These are phyloP conservation scores for Penicillium sp. DNA, from an alignment of 2,329 filamentous ascomycete genomes.

Conservation along the genomic window DNA sequence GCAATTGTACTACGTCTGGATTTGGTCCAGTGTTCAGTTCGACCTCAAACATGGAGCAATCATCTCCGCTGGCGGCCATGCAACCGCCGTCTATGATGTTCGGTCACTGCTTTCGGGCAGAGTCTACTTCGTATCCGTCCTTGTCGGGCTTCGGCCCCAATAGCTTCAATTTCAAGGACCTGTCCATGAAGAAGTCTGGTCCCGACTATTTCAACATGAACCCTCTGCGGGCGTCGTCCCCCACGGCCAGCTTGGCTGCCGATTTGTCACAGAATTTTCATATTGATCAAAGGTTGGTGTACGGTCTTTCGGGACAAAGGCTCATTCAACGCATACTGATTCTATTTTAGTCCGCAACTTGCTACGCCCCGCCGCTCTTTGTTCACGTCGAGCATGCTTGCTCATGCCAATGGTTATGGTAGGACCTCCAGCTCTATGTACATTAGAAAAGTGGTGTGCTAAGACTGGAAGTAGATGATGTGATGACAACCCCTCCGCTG, in stretches of 20 bases:
- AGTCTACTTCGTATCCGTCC: slow-evolving; percentile 53
- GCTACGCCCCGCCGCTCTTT: slow-evolving; percentile 80
- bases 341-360: slow-evolving; percentile 66
- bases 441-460: slow-evolving; percentile 6
- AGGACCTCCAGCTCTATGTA: slow-evolving; percentile 26
- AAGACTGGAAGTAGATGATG: slow-evolving; percentile 55
- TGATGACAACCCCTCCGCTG: slow-evolving; percentile 78
- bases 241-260: slow-evolving; percentile 83
- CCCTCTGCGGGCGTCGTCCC: slow-evolving; percentile 78
- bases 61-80: slow-evolving; percentile 91
- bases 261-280: slow-evolving; percentile 97
- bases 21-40: slow-evolving; percentile 14
- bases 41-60: slow-evolving; percentile 70
- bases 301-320: background rate
- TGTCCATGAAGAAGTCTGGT: slow-evolving; percentile 66
- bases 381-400: slow-evolving; percentile 72
- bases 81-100: slow-evolving; percentile 66
- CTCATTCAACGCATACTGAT: slow-evolving; percentile 37
- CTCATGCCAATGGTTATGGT: slow-evolving; percentile 59
- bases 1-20: slow-evolving; percentile 14
- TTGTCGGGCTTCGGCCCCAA: slow-evolving; percentile 60
- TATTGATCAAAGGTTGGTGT: slow-evolving; percentile 82
- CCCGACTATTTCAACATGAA: slow-evolving; percentile 81
- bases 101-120: slow-evolving; percentile 61
- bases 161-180: slow-evolving; percentile 72